Evolutionary conservation across 495 filamentous ascomycete species (phyloP).

Genomic region (Pseudomonodictys pantanalensis): DNA sequence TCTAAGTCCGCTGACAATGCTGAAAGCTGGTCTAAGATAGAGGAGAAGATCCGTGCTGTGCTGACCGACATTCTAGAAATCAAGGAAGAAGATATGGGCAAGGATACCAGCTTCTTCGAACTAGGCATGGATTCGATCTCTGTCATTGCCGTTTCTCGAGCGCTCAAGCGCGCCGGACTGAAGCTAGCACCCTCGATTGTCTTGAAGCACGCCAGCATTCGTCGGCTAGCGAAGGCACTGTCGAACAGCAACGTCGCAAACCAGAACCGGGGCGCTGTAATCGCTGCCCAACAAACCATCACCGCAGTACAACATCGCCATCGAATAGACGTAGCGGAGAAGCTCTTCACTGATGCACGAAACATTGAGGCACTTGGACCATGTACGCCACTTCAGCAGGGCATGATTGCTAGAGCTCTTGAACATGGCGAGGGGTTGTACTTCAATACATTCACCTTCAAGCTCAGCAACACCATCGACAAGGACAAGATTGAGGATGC

Average conservation of each 20-base stretch:
- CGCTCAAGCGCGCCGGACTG: slow-evolving; percentile 49
- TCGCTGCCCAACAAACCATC: slow-evolving; percentile 53
- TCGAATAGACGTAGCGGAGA: slow-evolving; percentile 46
- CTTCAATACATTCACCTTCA: slow-evolving; percentile 66
- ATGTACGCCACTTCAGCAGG: slow-evolving; percentile 76
- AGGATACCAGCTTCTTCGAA: slow-evolving; percentile 69
- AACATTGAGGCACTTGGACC: slow-evolving; percentile 69
- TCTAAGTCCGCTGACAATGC: slow-evolving; percentile 36
- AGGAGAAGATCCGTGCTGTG: slow-evolving; percentile 49
- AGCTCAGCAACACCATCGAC: slow-evolving; percentile 47
- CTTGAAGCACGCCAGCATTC: slow-evolving; percentile 59
- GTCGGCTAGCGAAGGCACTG: slow-evolving; percentile 49
- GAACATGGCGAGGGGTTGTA: slow-evolving; percentile 57
- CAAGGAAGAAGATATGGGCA: slow-evolving; percentile 45
- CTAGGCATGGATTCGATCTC: slow-evolving; percentile 81
- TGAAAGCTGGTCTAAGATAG: slow-evolving; percentile 42
- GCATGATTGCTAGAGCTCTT: slow-evolving; percentile 70
- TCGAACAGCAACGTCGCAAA: slow-evolving; percentile 15
- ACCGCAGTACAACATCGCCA: slow-evolving; percentile 57
- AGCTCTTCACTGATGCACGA: slow-evolving; percentile 43
- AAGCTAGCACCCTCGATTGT: slow-evolving; percentile 61
- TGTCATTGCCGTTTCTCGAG: slow-evolving; percentile 58
- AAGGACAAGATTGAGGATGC: slow-evolving; percentile 46
- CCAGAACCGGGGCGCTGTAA: slow-evolving; percentile 39
- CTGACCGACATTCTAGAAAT: slow-evolving; percentile 52